Conservation (phyloP, 1,284 basidiomycete species). For the Ceratobasidium sp. region DNA sequence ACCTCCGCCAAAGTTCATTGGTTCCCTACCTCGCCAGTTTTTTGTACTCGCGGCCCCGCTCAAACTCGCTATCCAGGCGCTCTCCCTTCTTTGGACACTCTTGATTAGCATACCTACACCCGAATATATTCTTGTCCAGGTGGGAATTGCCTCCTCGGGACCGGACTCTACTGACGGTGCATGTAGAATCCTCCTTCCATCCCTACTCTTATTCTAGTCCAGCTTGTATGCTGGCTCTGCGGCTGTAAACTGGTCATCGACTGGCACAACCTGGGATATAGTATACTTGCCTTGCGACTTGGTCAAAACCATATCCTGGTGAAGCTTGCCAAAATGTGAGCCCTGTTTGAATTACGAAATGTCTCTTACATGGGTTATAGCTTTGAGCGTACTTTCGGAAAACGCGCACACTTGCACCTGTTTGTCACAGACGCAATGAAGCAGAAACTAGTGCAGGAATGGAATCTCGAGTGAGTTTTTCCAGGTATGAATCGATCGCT, state of each 20-base stretch:
- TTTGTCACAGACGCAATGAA: conserved; percentile 94
- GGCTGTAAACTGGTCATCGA: conserved; percentile 92
- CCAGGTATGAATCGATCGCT: conserved; percentile 32
- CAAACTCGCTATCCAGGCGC: conserved; percentile 77
- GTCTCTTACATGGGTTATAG: conserved; percentile 53
- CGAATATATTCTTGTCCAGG: conserved; percentile 90
- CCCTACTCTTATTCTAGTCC: conserved; percentile 87
- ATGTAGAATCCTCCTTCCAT: conserved; percentile 93
- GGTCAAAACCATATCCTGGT: conserved; percentile 75
- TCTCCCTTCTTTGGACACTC: conserved; percentile 67
- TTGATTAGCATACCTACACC: conserved; percentile 72
- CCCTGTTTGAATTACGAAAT: background rate
- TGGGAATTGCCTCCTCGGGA: conserved; percentile 49
- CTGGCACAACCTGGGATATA: conserved; percentile 99
- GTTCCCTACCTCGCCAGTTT: conserved; percentile 57
- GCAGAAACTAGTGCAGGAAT: conserved; percentile 71
- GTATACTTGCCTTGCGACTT: conserved; percentile 84
- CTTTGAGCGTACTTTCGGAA: conserved; percentile 82
- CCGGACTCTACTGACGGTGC: background rate
- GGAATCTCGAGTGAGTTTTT: conserved; percentile 73
- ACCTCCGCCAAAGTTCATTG: conserved; percentile 61
- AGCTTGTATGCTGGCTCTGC: conserved; percentile 69
- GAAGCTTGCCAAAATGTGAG: conserved; percentile 72
- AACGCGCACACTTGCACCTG: conserved; percentile 83
- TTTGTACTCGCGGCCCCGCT: conserved; percentile 82